These are phyloP conservation scores for Globisporangium cederbergense DNA, from an alignment of 352 stramenopile genomes.

Conservation along the genomic window DNA sequence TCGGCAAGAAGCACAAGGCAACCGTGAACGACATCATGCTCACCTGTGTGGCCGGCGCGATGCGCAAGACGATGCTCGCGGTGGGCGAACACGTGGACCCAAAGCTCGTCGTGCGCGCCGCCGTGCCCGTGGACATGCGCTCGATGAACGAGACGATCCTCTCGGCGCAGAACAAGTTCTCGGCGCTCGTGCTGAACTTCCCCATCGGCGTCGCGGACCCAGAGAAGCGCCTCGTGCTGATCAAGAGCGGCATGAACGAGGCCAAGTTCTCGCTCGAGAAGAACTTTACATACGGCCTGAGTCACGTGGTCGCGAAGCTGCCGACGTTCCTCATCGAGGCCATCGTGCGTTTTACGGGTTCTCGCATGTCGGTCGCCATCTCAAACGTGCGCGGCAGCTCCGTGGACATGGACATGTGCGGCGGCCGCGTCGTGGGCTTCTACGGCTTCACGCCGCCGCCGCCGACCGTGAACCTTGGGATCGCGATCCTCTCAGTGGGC, in stretches of 20 bases:
- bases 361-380: conserved; percentile 58
- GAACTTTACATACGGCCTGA: conserved; percentile 65
- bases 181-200: conserved; percentile 70
- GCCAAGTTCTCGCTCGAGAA: conserved; percentile 82
- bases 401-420: conserved; percentile 52
- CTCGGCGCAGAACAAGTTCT: conserved; percentile 75
- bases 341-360: conserved; percentile 53
- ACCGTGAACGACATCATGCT: conserved; percentile 85
- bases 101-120: conserved; percentile 55
- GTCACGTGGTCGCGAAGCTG: conserved; percentile 51
- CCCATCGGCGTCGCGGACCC: conserved; percentile 51
- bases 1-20: conserved; percentile 61
- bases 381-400: conserved; percentile 64
- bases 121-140: conserved; percentile 80
- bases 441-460: conserved; percentile 78
- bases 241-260: conserved; percentile 61
- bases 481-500: conserved; percentile 69
- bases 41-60: conserved; percentile 68
- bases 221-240: conserved; percentile 40
- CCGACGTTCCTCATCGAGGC: conserved; percentile 46
- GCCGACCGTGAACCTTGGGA: conserved; percentile 72
- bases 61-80: conserved; percentile 62
- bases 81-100: conserved; percentile 32
- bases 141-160: conserved; percentile 57
- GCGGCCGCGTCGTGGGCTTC: conserved; percentile 49